These are phyloP conservation scores for Ustilago tritici DNA, from an alignment of 1,284 basidiomycete species.

Conservation along the genomic window DNA sequence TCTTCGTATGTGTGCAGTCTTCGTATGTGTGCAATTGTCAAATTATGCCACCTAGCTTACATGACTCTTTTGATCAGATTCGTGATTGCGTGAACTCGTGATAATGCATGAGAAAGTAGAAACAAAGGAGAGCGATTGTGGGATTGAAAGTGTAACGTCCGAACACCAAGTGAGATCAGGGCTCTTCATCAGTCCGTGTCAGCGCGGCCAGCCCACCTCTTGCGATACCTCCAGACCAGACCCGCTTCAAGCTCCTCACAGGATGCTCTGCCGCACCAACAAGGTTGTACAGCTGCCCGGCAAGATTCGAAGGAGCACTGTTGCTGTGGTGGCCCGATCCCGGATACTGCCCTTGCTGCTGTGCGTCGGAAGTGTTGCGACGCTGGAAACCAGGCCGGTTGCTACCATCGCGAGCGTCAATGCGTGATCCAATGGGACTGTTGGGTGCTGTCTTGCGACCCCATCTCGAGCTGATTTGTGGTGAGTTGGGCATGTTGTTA, in stretches of 20 bases:
- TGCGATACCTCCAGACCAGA: constrained; percentile 53
- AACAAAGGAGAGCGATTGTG: not conserved
- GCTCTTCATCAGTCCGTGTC: constrained; percentile 49
- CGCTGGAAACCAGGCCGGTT: constrained; percentile 28
- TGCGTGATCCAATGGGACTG: constrained; percentile 34
- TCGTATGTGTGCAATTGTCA: not conserved
- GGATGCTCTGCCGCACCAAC: constrained; percentile 59
- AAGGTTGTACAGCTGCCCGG: constrained; percentile 42
- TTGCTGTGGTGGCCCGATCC: constrained; percentile 12
- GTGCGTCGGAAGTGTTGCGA: constrained; percentile 27
- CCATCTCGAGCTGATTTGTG: constrained; percentile 39
- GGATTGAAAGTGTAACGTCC: not conserved
- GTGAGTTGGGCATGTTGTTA: constrained; percentile 21
- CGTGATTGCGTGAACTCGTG: not conserved
- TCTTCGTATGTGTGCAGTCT: not conserved
- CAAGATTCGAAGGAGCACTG: constrained; percentile 26
- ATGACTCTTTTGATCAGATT: not conserved
- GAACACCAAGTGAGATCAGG: not conserved
- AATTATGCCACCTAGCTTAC: not conserved
- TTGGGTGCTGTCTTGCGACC: constrained; percentile 48
- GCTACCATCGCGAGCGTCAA: constrained; percentile 13
- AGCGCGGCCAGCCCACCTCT: constrained; percentile 52
- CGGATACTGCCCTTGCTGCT: constrained; percentile 8
- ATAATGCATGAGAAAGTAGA: not conserved
- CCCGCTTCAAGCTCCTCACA: constrained; percentile 53